phyloP scores from a whole-genome alignment of 2,329 filamentous ascomycete genomes.

The Fusarium sp. region DNA sequence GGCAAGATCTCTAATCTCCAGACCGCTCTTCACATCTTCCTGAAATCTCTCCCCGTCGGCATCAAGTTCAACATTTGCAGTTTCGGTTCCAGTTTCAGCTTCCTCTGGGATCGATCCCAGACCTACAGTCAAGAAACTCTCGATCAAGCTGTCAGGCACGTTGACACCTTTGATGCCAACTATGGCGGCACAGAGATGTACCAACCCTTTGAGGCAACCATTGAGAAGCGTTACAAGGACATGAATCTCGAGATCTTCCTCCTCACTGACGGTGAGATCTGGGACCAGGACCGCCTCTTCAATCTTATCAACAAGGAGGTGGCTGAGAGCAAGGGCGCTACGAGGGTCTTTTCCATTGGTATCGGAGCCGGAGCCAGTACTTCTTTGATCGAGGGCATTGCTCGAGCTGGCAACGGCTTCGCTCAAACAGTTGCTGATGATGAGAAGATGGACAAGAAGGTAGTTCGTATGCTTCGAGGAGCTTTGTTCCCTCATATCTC shows the following conservation, averaged over 20 bases:
- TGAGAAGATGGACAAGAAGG: conserved; percentile 75
- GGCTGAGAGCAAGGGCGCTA: conserved; percentile 52
- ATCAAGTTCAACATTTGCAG: conserved; percentile 77
- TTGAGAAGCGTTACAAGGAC: conserved; percentile 56
- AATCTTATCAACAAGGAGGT: conserved; percentile 57
- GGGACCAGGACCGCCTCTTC: conserved; percentile 58
- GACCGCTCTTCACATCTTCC: conserved; percentile 69
- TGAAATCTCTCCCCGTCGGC: conserved; percentile 73
- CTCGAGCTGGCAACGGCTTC: conserved; percentile 66
- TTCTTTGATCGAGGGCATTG: conserved; percentile 65
- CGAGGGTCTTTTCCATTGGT: conserved; percentile 66
- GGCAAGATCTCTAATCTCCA: conserved; percentile 64
- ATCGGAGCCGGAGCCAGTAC: conserved; percentile 64
- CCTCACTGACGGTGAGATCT: conserved; percentile 68
- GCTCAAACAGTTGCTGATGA: conserved; percentile 69
- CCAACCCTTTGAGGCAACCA: conserved; percentile 56
- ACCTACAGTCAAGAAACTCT: conserved; percentile 59
- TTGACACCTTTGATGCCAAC: conserved; percentile 56
- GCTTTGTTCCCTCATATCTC: conserved; percentile 73
- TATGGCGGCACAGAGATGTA: conserved; percentile 67
- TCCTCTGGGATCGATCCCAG: conserved; percentile 61
- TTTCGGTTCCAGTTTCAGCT: conserved; percentile 63
- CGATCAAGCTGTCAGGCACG: conserved; percentile 55
- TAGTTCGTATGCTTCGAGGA: conserved; percentile 80
- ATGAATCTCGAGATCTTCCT: conserved; percentile 65